Evolutionary conservation across 2,329 filamentous ascomycete genomes (phyloP), one percentile per base, ranked within the genome.

Genomic region (Phialemoniopsis sp.): DNA sequence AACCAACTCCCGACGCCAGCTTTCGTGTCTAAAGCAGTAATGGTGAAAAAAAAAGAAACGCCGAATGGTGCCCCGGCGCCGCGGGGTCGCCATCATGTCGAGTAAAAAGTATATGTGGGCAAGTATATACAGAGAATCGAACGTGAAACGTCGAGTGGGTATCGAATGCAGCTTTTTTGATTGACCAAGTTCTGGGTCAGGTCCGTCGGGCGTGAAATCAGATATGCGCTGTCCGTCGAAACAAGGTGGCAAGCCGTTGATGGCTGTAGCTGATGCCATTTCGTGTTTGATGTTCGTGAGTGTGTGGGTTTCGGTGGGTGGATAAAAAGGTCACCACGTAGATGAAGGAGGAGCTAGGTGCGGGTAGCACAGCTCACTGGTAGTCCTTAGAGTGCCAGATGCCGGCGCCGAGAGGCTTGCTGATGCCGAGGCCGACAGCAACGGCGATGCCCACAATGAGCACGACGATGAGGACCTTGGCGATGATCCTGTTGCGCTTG

Each of bases 351-450:
- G 21, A 26, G 16, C 14, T 35, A 32, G 28, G 13, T n/a, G 10
- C 26, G 28, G 34, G 32, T 29, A 38, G 54, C 29, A 26, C 21
- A 10, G 21, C 21, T 26, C 21, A 26, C 21, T 26, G 59, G 37
- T 47, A 36, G 36, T 55, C 46, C 19, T 51, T 44, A 36, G 53
- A 67, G 58, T 63, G 59, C 77, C 77, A 82, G 47, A 81, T 76
- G 13, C 68, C 67, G n/a, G 77, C 77, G 12, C 73, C 71, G 2
- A 81, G 63, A 3, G 76, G 70, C 57, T 77, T 81, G 66, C 76
- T 80, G 48, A 82, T 66, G 36, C 78, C 78, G 34, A 82, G 66
- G 16, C 78, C 78, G 16, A 82, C 60, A 32, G 66, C 73, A 9
- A 80, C 67, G 13, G 72, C 76, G 37, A 73, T 55, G 36, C 74